Evolutionary conservation across 2,329 filamentous ascomycete species (phyloP).

Genomic region (Fusarium nelsonii): DNA sequence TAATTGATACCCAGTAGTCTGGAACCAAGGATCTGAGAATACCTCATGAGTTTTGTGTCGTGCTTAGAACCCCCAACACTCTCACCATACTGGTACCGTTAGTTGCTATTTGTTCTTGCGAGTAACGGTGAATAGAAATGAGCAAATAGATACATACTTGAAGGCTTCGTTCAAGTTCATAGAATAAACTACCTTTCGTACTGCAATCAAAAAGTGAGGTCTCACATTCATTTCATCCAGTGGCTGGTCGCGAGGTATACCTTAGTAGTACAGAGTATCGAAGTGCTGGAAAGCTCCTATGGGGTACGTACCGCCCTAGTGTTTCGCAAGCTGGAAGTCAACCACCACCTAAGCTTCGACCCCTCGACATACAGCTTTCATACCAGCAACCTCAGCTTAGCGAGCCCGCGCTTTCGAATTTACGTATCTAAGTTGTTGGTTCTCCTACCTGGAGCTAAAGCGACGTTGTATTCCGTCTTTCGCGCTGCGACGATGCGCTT

Average conservation of each 20-base stretch:
- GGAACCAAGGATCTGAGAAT: too few species aligned
- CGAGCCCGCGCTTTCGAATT: neutral
- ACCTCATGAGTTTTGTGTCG: too few species aligned
- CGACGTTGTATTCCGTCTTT: neutral
- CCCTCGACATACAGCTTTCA: constrained; percentile 30
- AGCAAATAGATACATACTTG: too few species aligned
- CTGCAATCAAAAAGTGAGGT: neutral
- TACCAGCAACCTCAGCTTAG: constrained; percentile 8
- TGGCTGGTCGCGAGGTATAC: constrained; percentile 5
- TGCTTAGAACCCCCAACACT: too few species aligned
- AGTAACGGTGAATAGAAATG: too few species aligned
- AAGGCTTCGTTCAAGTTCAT: too few species aligned
- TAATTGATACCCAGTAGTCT: too few species aligned
- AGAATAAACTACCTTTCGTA: too few species aligned
- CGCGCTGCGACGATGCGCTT: constrained; percentile 42
- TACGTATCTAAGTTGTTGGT: neutral
- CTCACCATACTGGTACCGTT: too few species aligned
- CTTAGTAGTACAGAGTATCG: too few species aligned
- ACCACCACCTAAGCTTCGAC: constrained; percentile 19
- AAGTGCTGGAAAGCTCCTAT: constrained; percentile 6
- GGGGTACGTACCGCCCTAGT: constrained; percentile 28
- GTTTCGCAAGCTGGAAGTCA: constrained; percentile 22
- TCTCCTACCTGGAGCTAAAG: neutral
- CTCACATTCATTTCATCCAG: neutral
- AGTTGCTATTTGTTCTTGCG: too few species aligned